Evolutionary conservation across 108 stramenopile species (phyloP).

Genomic region (Hondaea fermentalgiana): DNA sequence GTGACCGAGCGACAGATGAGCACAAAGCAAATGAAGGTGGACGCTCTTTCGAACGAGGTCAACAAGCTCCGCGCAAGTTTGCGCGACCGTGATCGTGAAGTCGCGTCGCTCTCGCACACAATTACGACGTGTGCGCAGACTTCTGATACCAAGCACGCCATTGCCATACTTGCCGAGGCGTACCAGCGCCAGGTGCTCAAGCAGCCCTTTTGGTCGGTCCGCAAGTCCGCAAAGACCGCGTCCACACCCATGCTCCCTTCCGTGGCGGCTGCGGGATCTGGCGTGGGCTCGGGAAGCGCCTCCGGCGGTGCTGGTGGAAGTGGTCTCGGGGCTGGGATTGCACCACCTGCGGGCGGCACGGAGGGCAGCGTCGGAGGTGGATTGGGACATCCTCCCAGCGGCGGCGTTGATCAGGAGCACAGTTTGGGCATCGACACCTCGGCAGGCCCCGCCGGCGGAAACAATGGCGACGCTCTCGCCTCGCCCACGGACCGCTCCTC

Average conservation of each 20-base stretch:
- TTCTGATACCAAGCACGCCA: constrained; percentile 35
- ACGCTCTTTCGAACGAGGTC: constrained; percentile 35
- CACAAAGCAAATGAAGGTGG: constrained; percentile 42
- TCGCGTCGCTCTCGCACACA: constrained; percentile 36
- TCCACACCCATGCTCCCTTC: neutral
- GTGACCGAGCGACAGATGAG: constrained; percentile 20
- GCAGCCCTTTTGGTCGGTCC: constrained; percentile 8
- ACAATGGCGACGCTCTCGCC: neutral
- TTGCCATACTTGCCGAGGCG: constrained; percentile 34
- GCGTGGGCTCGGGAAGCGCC: no score
- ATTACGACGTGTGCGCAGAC: constrained; percentile 32
- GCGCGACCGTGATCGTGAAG: constrained; percentile 36
- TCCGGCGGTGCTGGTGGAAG: no score
- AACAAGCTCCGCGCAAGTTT: constrained; percentile 22
- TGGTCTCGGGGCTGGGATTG: no score
- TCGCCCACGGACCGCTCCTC: neutral
- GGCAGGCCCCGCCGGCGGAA: neutral
- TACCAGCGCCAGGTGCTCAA: constrained; percentile 23
- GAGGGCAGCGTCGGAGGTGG: neutral
- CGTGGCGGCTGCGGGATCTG: neutral
- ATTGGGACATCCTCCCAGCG: neutral
- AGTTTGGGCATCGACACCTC: neutral
- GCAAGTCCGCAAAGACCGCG: neutral
- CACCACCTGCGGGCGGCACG: neutral
- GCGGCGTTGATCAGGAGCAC: neutral